These are phyloP conservation scores for Boletus eberwhitei DNA, from an alignment of 768 basidiomycete species.

Conservation along the genomic window DNA sequence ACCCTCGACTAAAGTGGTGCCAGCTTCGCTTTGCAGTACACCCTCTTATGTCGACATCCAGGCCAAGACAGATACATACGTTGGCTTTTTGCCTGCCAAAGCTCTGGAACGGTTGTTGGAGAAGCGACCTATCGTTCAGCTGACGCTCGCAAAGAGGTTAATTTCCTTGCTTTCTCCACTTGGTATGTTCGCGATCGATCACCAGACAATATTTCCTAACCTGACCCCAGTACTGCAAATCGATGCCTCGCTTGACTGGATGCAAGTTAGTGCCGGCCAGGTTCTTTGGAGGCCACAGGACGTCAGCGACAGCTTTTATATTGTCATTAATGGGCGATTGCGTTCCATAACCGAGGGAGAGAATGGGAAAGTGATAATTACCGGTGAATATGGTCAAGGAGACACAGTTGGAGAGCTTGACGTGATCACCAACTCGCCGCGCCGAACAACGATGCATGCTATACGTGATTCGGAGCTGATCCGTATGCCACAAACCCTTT, in stretches of 20 bases:
- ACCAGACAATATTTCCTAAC: conserved; percentile 4
- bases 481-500: conserved; percentile 93
- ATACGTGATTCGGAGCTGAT: conserved; percentile 98
- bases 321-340: conserved; percentile 95
- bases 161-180: conserved; percentile 93
- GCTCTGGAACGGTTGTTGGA: conserved; percentile 89
- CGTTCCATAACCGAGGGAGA: conserved; percentile 84
- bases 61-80: conserved; percentile 98
- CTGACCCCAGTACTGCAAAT: conserved; percentile 78
- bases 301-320: conserved; percentile 92
- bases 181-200: conserved; percentile 40
- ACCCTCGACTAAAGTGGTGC: neutral
- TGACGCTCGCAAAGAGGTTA: conserved; percentile 94
- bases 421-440: conserved; percentile 87
- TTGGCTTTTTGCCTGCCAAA: conserved; percentile 87
- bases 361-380: conserved; percentile 71
- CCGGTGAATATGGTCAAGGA: conserved; percentile 94
- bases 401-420: conserved; percentile 97
- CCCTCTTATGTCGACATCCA: conserved; percentile 95
- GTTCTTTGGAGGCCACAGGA: conserved; percentile 93
- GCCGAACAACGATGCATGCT: conserved; percentile 91
- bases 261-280: conserved; percentile 94
- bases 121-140: conserved; percentile 89
- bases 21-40: conserved; percentile 86
- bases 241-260: conserved; percentile 96